Evolutionary conservation across 2,329 filamentous ascomycete genomes (phyloP).

Genomic region (Botrytis aclada): DNA sequence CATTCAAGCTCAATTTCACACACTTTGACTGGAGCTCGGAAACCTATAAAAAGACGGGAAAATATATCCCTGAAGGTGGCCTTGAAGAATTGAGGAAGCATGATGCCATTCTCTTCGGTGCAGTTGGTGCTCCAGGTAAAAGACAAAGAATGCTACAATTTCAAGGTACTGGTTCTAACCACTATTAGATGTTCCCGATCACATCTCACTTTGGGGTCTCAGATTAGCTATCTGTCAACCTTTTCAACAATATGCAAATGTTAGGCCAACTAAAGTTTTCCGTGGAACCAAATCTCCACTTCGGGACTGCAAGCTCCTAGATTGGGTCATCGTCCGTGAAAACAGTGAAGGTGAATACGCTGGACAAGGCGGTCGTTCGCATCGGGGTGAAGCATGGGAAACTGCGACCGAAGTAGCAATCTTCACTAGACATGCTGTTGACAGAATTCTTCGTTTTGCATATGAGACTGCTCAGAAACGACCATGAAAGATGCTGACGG

Average conservation of each 20-base stretch:
- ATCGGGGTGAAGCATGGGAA: constrained; percentile 55
- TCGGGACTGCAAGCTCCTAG: constrained; percentile 43
- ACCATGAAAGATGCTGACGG: constrained; percentile 56
- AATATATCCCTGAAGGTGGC: constrained; percentile 58
- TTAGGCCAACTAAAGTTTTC: constrained; percentile 59
- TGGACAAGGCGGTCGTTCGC: constrained; percentile 52
- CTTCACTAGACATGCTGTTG: constrained; percentile 58
- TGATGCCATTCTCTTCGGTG: constrained; percentile 59
- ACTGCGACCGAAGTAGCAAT: constrained; percentile 60
- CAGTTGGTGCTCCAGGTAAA: constrained; percentile 54
- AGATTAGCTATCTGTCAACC: constrained; percentile 62
- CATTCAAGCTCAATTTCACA: constrained; percentile 59
- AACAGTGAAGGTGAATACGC: constrained; percentile 59
- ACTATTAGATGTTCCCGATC: constrained; percentile 56
- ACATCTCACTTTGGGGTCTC: constrained; percentile 63
- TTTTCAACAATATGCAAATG: constrained; percentile 64
- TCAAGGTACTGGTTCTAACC: background rate
- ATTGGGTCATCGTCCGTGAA: constrained; percentile 66
- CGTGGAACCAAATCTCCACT: constrained; percentile 57
- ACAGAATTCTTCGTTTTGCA: constrained; percentile 60
- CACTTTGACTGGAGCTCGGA: constrained; percentile 59
- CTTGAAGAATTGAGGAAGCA: constrained; percentile 53
- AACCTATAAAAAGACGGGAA: constrained; percentile 55
- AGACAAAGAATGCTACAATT: background rate
- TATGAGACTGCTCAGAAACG: constrained; percentile 53